Conservation (phyloP, 169 alveolate species). For the Cryptosporidium sp. region DNA sequence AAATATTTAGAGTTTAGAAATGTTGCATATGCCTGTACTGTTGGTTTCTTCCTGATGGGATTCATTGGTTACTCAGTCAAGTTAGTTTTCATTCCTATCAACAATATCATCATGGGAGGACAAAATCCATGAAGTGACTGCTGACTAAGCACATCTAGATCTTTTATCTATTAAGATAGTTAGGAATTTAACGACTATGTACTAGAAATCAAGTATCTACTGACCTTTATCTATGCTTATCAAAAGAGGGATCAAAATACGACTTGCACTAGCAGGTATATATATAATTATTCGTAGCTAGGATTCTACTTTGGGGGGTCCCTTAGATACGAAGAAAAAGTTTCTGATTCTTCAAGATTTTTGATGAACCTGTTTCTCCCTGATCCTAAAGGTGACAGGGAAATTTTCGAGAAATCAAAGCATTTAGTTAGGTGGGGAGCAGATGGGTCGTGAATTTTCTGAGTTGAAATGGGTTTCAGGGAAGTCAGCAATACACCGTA, state of each 20-base stretch:
- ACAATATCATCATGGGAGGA: slow-evolving; percentile 90
- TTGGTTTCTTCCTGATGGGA: slow-evolving; percentile 96
- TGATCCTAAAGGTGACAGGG: slow-evolving; percentile 8
- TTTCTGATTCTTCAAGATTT: slow-evolving; percentile 7
- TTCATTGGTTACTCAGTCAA: slow-evolving; percentile 94
- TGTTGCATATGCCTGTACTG: slow-evolving; percentile 93
- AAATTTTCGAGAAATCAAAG: slow-evolving; percentile 8
- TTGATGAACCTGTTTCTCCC: slow-evolving; percentile 18
- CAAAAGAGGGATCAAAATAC: not conserved
- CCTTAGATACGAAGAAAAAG: slow-evolving; percentile 24
- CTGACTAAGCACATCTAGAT: not conserved
- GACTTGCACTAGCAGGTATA: not conserved
- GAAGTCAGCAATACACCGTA: slow-evolving; percentile 3
- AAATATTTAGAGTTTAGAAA: slow-evolving; percentile 85
- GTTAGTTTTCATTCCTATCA: slow-evolving; percentile 94
- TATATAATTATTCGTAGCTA: not conserved
- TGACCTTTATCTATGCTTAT: no score
- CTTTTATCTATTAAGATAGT: slow-evolving; percentile 10
- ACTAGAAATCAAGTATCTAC: not conserved
- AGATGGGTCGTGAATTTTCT: slow-evolving; percentile 22
- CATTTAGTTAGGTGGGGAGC: slow-evolving; percentile 42
- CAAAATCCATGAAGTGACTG: slow-evolving; percentile 12
- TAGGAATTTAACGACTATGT: slow-evolving; percentile 36
- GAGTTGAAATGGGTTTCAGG: slow-evolving; percentile 37
- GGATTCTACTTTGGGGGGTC: slow-evolving; percentile 39